Evolutionary conservation across 352 stramenopile species (phyloP).

Genomic region (Globisporangium recalcitrans): DNA sequence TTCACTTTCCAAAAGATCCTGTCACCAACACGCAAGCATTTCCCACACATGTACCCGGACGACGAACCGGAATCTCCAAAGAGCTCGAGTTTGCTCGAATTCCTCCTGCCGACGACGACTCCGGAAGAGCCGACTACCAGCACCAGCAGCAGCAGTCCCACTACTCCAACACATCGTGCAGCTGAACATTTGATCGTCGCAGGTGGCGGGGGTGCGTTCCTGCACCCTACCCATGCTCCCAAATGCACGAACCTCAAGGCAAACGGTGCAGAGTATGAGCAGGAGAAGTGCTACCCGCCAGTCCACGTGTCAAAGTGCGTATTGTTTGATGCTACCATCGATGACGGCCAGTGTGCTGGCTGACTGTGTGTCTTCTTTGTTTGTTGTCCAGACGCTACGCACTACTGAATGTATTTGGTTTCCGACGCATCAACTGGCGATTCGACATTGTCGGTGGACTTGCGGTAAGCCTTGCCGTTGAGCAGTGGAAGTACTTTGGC

Average conservation of each 20-base stretch:
- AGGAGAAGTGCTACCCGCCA: slow-evolving; percentile 80
- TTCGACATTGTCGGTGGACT: slow-evolving; percentile 90
- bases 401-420: slow-evolving; percentile 82
- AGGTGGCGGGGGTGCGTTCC: slow-evolving; percentile 84
- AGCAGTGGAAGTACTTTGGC: no score
- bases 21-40: slow-evolving; percentile 64
- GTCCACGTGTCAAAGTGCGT: slow-evolving; percentile 63
- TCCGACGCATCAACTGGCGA: slow-evolving; percentile 91
- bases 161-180: slow-evolving; percentile 8
- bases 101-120: neutral
- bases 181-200: slow-evolving; percentile 83
- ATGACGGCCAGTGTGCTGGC: neutral
- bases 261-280: slow-evolving; percentile 67
- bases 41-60: slow-evolving; percentile 64
- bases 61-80: slow-evolving; percentile 14
- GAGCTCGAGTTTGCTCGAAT: neutral
- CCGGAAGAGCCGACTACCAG: neutral
- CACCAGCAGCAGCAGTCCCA: slow-evolving; percentile 1
- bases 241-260: slow-evolving; percentile 45
- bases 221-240: slow-evolving; percentile 88
- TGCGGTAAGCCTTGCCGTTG: slow-evolving; percentile 30
- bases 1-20: slow-evolving; percentile 20
- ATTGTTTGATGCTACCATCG: neutral
- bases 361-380: neutral
- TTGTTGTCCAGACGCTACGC: slow-evolving; percentile 58